Evolutionary conservation across 2,329 filamentous ascomycete genomes (phyloP).

Genomic region (Neonectria neomacrospora): DNA sequence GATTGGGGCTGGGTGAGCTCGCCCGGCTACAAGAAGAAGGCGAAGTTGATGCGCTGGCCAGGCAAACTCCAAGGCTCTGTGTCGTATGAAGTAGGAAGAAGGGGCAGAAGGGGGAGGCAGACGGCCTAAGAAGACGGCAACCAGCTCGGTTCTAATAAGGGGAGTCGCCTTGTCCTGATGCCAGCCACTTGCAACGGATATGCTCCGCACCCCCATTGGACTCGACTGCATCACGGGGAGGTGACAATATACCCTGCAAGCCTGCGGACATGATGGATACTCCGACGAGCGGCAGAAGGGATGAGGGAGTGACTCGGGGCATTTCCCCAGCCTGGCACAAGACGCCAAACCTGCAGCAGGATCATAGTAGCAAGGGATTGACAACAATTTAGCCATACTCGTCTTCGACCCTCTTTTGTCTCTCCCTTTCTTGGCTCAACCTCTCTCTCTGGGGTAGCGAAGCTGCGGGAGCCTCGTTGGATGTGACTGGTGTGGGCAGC

Average conservation of each 20-base stretch:
- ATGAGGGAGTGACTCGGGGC: background rate
- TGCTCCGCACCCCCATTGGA: background rate
- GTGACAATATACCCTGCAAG: background rate
- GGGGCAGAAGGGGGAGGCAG: background rate
- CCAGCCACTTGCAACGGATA: background rate
- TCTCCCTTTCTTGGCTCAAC: background rate
- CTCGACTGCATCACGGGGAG: no score
- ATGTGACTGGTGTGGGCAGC: background rate
- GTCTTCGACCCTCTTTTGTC: background rate
- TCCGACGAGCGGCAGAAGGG: no score
- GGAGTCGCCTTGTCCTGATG: background rate
- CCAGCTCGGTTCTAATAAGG: background rate
- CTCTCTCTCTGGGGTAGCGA: background rate
- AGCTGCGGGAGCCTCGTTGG: background rate
- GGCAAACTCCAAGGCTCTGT: background rate
- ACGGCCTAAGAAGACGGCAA: background rate
- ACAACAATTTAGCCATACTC: background rate
- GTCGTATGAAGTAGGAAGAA: background rate
- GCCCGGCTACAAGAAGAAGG: background rate
- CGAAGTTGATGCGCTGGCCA: background rate
- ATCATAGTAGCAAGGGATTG: background rate
- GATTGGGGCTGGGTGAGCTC: background rate
- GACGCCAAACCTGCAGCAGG: background rate
- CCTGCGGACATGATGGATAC: no score
- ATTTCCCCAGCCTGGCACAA: background rate